Conservation (phyloP, 257 asterid genomes). For the Coffea eugenioides region DNA sequence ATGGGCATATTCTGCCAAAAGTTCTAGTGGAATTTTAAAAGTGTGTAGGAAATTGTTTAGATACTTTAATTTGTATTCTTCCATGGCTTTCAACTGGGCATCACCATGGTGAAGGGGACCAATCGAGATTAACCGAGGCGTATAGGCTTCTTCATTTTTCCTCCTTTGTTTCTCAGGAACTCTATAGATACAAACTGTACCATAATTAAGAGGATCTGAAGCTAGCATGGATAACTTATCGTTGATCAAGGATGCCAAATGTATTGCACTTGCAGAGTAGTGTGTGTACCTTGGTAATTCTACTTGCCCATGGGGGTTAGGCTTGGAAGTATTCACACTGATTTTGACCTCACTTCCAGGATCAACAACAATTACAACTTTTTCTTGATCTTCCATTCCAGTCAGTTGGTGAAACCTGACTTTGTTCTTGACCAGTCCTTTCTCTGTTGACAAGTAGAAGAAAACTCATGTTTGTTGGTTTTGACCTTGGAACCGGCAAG, state of each 20-base stretch:
- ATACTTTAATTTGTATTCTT: constrained; percentile 30
- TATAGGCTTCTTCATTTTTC: constrained; percentile 25
- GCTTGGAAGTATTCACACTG: neutral
- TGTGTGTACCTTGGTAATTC: neutral
- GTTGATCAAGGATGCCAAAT: neutral
- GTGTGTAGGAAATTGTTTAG: constrained; percentile 27
- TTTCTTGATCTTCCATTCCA: neutral
- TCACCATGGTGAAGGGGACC: constrained; percentile 29
- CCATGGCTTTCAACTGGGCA: constrained; percentile 27
- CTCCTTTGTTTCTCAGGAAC: constrained; percentile 29
- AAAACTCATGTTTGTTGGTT: neutral
- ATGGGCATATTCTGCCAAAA: constrained; percentile 19
- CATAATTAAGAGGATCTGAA: neutral
- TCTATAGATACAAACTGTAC: constrained; percentile 27
- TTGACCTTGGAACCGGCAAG: neutral
- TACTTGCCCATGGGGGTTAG: neutral
- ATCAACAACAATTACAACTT: neutral
- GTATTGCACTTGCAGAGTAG: neutral
- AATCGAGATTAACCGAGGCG: constrained; percentile 30
- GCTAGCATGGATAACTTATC: neutral
- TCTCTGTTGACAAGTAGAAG: neutral
- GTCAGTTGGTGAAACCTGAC: neutral
- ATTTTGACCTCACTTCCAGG: neutral
- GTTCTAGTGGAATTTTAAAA: constrained; percentile 12
- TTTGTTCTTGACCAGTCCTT: neutral